phyloP scores from a whole-genome alignment of 2,329 filamentous ascomycete genomes.

The Fusarium tuaranense region DNA sequence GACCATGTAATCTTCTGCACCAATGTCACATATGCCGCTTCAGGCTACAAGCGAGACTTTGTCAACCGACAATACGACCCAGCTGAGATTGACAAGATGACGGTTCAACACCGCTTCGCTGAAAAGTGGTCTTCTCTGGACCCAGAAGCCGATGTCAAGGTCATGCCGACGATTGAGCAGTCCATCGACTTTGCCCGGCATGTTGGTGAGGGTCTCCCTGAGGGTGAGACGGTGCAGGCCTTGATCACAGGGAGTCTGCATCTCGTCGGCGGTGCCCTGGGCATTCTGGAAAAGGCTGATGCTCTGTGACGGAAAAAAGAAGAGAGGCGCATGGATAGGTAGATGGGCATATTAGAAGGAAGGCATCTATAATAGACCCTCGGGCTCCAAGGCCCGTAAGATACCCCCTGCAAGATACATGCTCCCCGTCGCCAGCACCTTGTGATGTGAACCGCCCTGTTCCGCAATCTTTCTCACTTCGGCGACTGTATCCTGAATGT shows the following conservation, averaged over 20 bases:
- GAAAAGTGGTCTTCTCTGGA: constrained; percentile 63
- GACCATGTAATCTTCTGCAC: constrained; percentile 85
- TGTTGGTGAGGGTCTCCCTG: constrained; percentile 46
- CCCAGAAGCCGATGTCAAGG: constrained; percentile 57
- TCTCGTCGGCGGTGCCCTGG: constrained; percentile 67
- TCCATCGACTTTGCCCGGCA: constrained; percentile 62
- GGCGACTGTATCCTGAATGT: constrained; percentile 77
- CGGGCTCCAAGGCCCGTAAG: constrained; percentile 75
- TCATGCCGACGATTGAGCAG: constrained; percentile 66
- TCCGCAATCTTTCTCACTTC: constrained; percentile 59
- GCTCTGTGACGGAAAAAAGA: constrained; percentile 48
- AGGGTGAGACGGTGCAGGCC: constrained; percentile 56
- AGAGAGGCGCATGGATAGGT: background rate
- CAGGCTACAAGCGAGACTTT: constrained; percentile 67
- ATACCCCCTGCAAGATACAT: constrained; percentile 86
- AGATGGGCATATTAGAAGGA: constrained; percentile 10
- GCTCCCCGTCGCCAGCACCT: constrained; percentile 84
- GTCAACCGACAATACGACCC: constrained; percentile 67
- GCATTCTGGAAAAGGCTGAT: constrained; percentile 61
- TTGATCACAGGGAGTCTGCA: constrained; percentile 74
- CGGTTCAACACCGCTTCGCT: constrained; percentile 64
- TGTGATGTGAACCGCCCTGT: constrained; percentile 57
- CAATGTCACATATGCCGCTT: constrained; percentile 70
- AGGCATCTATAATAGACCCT: constrained; percentile 48
- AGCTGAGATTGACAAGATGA: constrained; percentile 62